Conservation (phyloP, 2,329 filamentous ascomycete species). For the Apiospora pterosperma region DNA sequence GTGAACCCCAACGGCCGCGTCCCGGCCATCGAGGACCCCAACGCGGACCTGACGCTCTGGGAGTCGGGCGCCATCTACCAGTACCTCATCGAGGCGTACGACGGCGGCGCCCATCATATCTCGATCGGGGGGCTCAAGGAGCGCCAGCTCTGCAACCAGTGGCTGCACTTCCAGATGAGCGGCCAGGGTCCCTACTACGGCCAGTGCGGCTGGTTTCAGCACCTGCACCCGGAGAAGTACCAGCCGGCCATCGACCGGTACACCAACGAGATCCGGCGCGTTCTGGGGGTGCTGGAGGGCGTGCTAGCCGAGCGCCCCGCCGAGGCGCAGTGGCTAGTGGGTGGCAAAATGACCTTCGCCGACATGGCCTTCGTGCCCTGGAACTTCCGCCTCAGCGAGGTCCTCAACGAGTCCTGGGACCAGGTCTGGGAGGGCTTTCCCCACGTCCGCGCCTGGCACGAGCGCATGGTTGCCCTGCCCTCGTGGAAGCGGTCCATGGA, state of each 20-base stretch:
- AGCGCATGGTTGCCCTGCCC: constrained; percentile 26
- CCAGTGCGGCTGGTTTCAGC: constrained; percentile 39
- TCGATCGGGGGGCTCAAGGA: constrained; percentile 9
- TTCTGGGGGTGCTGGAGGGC: constrained; percentile 39
- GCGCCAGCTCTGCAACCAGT: constrained; percentile 37
- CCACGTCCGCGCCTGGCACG: constrained; percentile 31
- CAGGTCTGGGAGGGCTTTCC: constrained; percentile 21
- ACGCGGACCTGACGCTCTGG: constrained; percentile 9
- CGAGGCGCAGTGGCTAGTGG: constrained; percentile 15
- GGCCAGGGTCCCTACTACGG: constrained; percentile 48
- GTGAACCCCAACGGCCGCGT: constrained; percentile 11
- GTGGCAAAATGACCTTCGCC: constrained; percentile 15
- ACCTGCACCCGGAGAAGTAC: constrained; percentile 36
- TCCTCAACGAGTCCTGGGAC: constrained; percentile 18
- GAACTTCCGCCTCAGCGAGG: constrained; percentile 8
- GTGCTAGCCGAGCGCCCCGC: constrained; percentile 26
- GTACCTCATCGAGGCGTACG: constrained; percentile 24
- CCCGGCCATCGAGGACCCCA: constrained; percentile 8
- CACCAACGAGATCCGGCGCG: constrained; percentile 37
- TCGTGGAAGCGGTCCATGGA: constrained; percentile 32
- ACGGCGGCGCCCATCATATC: constrained; percentile 18
- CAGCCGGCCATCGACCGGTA: constrained; percentile 42
- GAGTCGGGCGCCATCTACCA: constrained; percentile 9
- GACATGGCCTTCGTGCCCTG: constrained; percentile 16
- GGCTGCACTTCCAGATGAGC: constrained; percentile 40